phyloP scores from a whole-genome alignment of 805 yeast species.

The Ascoidea tarda region DNA sequence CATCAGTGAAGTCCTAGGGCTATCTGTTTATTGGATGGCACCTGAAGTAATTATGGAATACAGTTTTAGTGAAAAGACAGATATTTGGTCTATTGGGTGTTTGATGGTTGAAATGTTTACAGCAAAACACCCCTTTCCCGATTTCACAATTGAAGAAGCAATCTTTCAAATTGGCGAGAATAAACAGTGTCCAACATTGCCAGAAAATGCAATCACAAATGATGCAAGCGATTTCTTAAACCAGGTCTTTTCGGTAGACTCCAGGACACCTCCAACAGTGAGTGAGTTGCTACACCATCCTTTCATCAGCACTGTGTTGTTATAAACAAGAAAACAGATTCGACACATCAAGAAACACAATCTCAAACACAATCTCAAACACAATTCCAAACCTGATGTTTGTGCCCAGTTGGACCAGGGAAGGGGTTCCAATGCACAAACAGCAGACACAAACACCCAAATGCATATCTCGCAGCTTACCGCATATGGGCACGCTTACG shows the following conservation, averaged over 20 bases:
- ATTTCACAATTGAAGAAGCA: slow-evolving; percentile 93
- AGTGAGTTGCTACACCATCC: slow-evolving; percentile 48
- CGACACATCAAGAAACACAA: too few relatives aligned
- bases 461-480: too few relatives aligned
- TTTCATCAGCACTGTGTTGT: slow-evolving; percentile 23
- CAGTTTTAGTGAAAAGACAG: slow-evolving; percentile 84
- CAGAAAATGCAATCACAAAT: slow-evolving; percentile 46
- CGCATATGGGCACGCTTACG: too few relatives aligned
- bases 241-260: slow-evolving; percentile 64
- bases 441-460: too few relatives aligned
- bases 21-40: slow-evolving; percentile 96
- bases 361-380: too few relatives aligned
- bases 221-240: slow-evolving; percentile 53
- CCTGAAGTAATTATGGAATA: slow-evolving; percentile 96
- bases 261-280: slow-evolving; percentile 62
- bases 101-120: slow-evolving; percentile 90
- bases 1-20: slow-evolving; percentile 8
- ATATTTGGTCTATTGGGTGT: slow-evolving; percentile 96
- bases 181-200: slow-evolving; percentile 65
- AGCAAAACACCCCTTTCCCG: slow-evolving; percentile 92
- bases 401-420: too few relatives aligned
- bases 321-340: too few relatives aligned
- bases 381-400: too few relatives aligned
- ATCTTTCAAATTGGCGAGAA: slow-evolving; percentile 80
- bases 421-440: too few relatives aligned